Percentiles rank a stretch among this genome's conserved stretches.
phyloP scores from a whole-genome alignment of 2,329 filamentous ascomycete genomes.

The Neofusicoccum kwambonambiense region DNA sequence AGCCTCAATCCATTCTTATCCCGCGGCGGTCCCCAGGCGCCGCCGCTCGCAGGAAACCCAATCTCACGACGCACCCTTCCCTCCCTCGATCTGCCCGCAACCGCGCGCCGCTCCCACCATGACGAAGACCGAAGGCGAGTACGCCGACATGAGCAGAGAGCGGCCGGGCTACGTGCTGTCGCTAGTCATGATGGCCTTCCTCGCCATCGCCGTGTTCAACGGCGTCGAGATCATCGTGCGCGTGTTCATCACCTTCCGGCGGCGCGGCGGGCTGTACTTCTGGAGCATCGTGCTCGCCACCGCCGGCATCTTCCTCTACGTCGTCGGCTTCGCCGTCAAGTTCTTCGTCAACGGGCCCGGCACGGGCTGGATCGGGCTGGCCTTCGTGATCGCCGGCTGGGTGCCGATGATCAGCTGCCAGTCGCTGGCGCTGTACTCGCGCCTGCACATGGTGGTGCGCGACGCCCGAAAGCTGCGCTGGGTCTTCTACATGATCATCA shows the following conservation, averaged over 20 bases:
- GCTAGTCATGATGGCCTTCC: background rate
- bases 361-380: slow-evolving; percentile 18
- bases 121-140: background rate
- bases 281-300: slow-evolving; percentile 48
- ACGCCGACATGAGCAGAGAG: background rate
- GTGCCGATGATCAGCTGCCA: slow-evolving; percentile 62
- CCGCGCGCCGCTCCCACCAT: background rate
- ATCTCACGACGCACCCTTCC: background rate
- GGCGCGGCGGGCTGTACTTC: slow-evolving; percentile 49
- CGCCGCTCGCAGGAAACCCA: background rate
- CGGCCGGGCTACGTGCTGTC: background rate
- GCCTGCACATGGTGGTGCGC: slow-evolving; percentile 60
- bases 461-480: slow-evolving; percentile 49
- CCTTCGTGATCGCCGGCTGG: slow-evolving; percentile 54
- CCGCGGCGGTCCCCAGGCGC: background rate
- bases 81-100: background rate
- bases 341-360: slow-evolving; percentile 37
- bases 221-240: background rate
- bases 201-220: background rate
- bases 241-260: slow-evolving; percentile 48
- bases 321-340: slow-evolving; percentile 47
- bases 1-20: background rate
- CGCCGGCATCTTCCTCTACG: slow-evolving; percentile 47
- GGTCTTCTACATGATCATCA: slow-evolving; percentile 59
- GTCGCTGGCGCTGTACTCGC: slow-evolving; percentile 61